These are phyloP conservation scores for Pseudogymnoascus sp. DNA, from an alignment of 2,329 filamentous ascomycete genomes.

Conservation along the genomic window DNA sequence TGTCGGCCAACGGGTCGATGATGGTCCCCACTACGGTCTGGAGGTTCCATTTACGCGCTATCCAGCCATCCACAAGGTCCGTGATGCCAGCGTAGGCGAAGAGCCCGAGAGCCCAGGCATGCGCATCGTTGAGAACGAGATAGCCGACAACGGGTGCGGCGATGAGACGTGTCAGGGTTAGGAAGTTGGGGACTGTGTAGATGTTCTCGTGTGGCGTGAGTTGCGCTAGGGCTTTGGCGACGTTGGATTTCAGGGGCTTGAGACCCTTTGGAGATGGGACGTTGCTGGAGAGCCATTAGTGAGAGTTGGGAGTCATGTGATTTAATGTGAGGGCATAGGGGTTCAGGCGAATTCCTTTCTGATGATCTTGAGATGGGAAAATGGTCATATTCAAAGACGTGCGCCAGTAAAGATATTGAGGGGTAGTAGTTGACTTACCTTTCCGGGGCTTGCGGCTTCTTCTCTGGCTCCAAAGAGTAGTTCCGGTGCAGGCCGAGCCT, in stretches of 20 bases:
- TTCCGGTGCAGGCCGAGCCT: background rate
- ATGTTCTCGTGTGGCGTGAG: constrained; percentile 70
- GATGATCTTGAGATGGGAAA: background rate
- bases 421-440: background rate
- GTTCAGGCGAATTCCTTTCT: background rate
- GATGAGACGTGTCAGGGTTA: constrained; percentile 78
- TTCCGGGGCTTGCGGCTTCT: background rate
- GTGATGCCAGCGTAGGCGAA: constrained; percentile 89
- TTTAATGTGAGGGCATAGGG: background rate
- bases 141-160: constrained; percentile 84
- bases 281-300: background rate
- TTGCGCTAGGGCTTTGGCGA: constrained; percentile 24
- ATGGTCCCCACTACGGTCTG: constrained; percentile 92
- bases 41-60: constrained; percentile 77
- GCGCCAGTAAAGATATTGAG: background rate
- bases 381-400: background rate
- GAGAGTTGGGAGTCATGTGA: background rate
- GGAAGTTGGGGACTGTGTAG: constrained; percentile 89
- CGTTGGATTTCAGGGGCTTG: constrained; percentile 1
- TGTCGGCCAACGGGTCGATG: constrained; percentile 95
- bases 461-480: constrained; percentile 5
- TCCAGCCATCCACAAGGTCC: constrained; percentile 88
- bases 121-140: constrained; percentile 74
- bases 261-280: background rate
- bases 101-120: constrained; percentile 71